Conservation (phyloP, 176 grass and related monocot species). For the barley (Hordeum vulgare) region DNA sequence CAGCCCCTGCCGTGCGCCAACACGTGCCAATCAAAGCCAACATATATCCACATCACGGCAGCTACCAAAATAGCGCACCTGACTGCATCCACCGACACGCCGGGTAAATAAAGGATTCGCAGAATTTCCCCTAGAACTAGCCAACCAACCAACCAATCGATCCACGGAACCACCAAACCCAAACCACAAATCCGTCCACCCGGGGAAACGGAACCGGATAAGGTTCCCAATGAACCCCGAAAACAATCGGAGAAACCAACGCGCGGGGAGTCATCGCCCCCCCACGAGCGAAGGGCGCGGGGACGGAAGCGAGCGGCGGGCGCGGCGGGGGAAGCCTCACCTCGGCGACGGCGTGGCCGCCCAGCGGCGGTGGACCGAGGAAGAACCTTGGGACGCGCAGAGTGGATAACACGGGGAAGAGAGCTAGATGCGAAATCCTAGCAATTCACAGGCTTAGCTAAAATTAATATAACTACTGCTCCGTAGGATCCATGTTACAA, state of each 20-base stretch:
- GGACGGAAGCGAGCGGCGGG: neutral
- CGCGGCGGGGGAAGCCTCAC: neutral
- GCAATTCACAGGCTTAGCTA: neutral
- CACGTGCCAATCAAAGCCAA: neutral
- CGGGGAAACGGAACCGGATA: neutral
- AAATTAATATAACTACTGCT: neutral
- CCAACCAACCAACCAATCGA: neutral
- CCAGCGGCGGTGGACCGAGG: neutral
- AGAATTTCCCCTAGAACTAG: neutral
- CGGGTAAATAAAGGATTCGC: neutral
- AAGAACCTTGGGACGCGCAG: neutral
- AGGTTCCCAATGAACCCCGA: neutral
- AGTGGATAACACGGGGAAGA: neutral
- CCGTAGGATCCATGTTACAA: neutral
- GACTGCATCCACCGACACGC: neutral
- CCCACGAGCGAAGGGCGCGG: neutral
- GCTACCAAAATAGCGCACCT: neutral
- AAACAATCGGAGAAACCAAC: neutral
- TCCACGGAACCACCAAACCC: neutral
- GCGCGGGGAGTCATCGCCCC: neutral
- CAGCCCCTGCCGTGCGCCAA: neutral
- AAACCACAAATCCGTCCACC: neutral
- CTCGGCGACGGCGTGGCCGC: neutral
- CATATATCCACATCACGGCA: neutral
- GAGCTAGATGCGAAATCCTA: constrained; percentile 12